Evolutionary conservation across 805 yeast genomes (phyloP), one percentile per base, ranked within the genome.

Genomic region (Starmera pachycereana): DNA sequence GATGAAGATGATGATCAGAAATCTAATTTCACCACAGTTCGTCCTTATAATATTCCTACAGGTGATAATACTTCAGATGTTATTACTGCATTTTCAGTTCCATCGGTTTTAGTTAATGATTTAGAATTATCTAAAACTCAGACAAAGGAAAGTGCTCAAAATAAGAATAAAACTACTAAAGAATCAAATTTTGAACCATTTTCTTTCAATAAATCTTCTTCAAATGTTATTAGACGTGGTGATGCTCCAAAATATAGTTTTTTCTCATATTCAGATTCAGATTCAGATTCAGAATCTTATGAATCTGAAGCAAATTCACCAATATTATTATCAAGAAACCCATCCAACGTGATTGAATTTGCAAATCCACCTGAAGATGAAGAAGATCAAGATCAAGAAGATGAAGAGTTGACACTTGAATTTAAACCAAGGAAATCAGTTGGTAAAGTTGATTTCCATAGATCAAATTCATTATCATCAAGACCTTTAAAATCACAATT

Each of bases 341-440:
- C 9, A 22, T 22, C 27, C 3, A 22, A 22, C 5, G 5, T 22
- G 9, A 22, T 22, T 22, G 27, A 22, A 32, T 45, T 46, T 33
- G 29, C 37, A 6, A 29, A 51, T 11, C 43, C 40, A 27, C 39
- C 40, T 12, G 50, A 39, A 8, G 35, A 45, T 9, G 46, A 40
- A n/a, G 53, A 43, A 34, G 69, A 61, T 7, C 61, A 61, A 29
- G 72, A 65, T 14, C 63, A 55, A 29, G 72, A 65, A 37, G 63
- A 48, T 13, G 71, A 65, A 2, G 66, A 69, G 44, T 52, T 70
- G 41, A 69, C 73, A 1, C 54, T 71, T 32, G 69, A 68, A 25
- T 67, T 71, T 45, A 50, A 66, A 2, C 65, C 72, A 4, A 66
- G 66, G 44, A 56, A 66, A 8, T 57, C 60, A 0, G 32, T 32